Conservation (phyloP, 164 flowering plant genomes). For the Vitis cinerea region DNA sequence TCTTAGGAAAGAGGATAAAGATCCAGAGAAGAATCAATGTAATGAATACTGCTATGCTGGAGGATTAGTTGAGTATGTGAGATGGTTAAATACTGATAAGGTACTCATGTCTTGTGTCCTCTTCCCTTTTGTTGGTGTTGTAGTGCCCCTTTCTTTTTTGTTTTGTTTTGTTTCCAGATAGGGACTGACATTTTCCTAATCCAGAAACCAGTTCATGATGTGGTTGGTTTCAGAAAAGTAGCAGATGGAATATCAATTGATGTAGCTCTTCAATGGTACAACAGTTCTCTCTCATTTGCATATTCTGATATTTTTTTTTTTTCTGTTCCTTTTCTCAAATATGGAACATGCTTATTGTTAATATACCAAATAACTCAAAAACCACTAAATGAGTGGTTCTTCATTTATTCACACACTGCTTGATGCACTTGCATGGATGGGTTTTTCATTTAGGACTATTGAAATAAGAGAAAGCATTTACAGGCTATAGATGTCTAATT, state of each 20-base stretch:
- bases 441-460: not conserved
- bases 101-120: slow-evolving; percentile 28
- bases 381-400: not conserved
- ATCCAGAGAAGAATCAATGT: slow-evolving; percentile 57
- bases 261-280: slow-evolving; percentile 87
- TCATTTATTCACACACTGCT: not conserved
- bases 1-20: slow-evolving; percentile 62
- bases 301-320: slow-evolving; percentile 3
- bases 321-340: not conserved
- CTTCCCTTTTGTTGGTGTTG: slow-evolving; percentile 1
- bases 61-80: slow-evolving; percentile 89
- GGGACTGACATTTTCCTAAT: slow-evolving; percentile 24
- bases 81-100: slow-evolving; percentile 90
- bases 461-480: not conserved
- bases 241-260: slow-evolving; percentile 72
- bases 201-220: slow-evolving; percentile 90
- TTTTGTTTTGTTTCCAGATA: not conserved
- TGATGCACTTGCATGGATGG: not conserved
- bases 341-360: not conserved
- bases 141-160: not conserved
- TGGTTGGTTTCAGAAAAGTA: slow-evolving; percentile 69
- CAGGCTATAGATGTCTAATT: not conserved
- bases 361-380: not conserved
- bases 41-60: slow-evolving; percentile 87
- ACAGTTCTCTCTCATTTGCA: not conserved